Evolutionary conservation across 192 early-diverging fungal genomes (phyloP), one percentile per base, ranked within the genome.

Genomic region (Lobosporangium transversale): DNA sequence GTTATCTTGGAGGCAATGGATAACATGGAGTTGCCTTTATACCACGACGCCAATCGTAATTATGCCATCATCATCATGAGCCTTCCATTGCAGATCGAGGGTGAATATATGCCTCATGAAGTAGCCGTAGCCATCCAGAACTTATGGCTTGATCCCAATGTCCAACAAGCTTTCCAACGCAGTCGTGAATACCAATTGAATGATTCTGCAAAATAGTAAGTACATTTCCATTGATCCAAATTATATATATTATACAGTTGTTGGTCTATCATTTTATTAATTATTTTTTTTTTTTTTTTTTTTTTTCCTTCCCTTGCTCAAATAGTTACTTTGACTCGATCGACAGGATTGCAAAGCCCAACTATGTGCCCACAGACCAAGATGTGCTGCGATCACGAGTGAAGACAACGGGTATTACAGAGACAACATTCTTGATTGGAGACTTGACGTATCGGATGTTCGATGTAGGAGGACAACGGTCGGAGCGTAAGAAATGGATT

Each of bases 401-500:
- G 66, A 97, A 96, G 84, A 94, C 97, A 0, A 97, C 95, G 11
- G 95, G 95, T 51, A 98, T 98, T 68, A 97, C 93, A 27, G 97
- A 98, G 79, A 96, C 94, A 1, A 91, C 90, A 8, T 97, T 98
- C 83, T 57, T 90, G 29, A 92, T 98, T 58, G 93, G 92, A 15
- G 94, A 96, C 49, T 79, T 97, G 51, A 95, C 93, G 23, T 98
- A 97, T 82, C 86, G 93, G 53, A 95, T 98, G 93, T 92, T 94
- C 78, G 97, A 98, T 85, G 97, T 98, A 31, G 95, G 97, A 60
- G 97, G 97, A 49, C 97, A 98, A 87, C 90, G 97, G 35, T 96
- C 94, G 31, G 97, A 98, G 83, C 90, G 97, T 64, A 97, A 96
- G 71, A 98, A 98, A 84, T 97, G 97, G 97, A 97, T 97, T 64